These are phyloP conservation scores for Silybum marianum DNA, from an alignment of 129 eudicot genomes.

Conservation along the genomic window DNA sequence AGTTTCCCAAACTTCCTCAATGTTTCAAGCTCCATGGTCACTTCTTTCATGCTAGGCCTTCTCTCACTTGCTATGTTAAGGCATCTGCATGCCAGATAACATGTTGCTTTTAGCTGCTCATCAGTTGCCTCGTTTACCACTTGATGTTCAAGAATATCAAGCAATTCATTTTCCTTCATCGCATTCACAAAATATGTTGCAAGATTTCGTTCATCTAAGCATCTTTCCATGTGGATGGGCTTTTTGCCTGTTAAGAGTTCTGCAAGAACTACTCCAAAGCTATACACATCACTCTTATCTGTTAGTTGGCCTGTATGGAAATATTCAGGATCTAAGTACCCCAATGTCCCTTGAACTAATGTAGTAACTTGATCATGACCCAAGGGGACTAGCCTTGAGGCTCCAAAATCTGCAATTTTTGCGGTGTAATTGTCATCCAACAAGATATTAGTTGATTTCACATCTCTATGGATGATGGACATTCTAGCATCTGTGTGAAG, in stretches of 20 bases:
- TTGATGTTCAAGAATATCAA: neutral
- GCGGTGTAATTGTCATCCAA: conserved; percentile 37
- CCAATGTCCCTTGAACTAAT: conserved; percentile 49
- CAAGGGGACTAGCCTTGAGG: conserved; percentile 45
- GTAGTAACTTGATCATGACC: conserved; percentile 42
- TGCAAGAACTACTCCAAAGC: conserved; percentile 18
- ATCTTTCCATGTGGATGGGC: neutral
- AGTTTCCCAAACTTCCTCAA: neutral
- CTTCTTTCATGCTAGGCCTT: conserved; percentile 21
- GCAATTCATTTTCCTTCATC: neutral
- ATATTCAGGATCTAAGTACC: conserved; percentile 59
- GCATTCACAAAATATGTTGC: neutral
- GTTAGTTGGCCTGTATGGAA: conserved; percentile 39
- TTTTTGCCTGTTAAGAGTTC: conserved; percentile 1
- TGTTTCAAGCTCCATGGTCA: conserved; percentile 12
- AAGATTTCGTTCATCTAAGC: neutral
- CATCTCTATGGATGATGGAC: conserved; percentile 53
- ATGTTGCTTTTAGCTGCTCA: neutral
- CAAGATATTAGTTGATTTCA: conserved; percentile 45
- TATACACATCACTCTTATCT: conserved; percentile 40
- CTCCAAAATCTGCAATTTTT: conserved; percentile 55
- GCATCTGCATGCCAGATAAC: conserved; percentile 3
- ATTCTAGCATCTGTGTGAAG: conserved; percentile 40
- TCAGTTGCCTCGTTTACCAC: neutral
- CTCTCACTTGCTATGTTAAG: neutral